These are phyloP conservation scores for Stachybotrys echinatus DNA, from an alignment of 2,329 filamentous ascomycete species.

Conservation along the genomic window DNA sequence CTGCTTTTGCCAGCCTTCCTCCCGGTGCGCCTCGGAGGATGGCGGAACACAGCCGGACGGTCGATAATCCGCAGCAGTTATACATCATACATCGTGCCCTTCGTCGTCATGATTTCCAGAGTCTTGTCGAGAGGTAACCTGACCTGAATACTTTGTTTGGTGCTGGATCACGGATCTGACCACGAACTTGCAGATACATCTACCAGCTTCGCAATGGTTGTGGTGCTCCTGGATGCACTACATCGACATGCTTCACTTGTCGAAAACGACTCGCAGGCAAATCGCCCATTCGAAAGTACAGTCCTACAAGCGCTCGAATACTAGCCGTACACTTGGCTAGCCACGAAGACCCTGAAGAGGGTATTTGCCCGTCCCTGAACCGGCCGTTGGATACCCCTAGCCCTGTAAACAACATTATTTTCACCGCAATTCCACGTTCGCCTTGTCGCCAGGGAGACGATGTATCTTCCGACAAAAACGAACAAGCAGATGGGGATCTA, in stretches of 20 bases:
- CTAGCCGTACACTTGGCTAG: conserved; percentile 76
- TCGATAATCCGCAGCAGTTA: conserved; percentile 57
- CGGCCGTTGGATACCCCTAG: conserved; percentile 37
- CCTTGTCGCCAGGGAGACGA: neutral
- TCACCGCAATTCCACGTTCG: conserved; percentile 15
- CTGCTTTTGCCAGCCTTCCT: conserved; percentile 54
- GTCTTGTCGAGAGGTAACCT: conserved; percentile 59
- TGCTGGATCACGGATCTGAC: neutral
- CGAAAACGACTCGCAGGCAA: conserved; percentile 62
- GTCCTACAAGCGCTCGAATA: conserved; percentile 73
- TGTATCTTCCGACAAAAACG: neutral
- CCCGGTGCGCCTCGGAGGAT: conserved; percentile 55
- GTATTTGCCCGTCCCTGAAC: conserved; percentile 55
- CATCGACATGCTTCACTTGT: conserved; percentile 75
- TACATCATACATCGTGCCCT: conserved; percentile 57
- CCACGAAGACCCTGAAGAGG: conserved; percentile 68
- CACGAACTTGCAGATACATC: conserved; percentile 56
- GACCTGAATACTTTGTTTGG: conserved; percentile 12
- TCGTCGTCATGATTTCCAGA: conserved; percentile 59
- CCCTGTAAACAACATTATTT: conserved; percentile 41
- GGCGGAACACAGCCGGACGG: conserved; percentile 46
- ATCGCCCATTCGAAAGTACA: conserved; percentile 72
- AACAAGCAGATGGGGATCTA: neutral
- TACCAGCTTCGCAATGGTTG: conserved; percentile 81
- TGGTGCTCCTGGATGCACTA: conserved; percentile 61